Evolutionary conservation across 1,284 basidiomycete species (phyloP), one percentile per base, ranked within the genome.

Genomic region (Cryptococcus amylolentus): DNA sequence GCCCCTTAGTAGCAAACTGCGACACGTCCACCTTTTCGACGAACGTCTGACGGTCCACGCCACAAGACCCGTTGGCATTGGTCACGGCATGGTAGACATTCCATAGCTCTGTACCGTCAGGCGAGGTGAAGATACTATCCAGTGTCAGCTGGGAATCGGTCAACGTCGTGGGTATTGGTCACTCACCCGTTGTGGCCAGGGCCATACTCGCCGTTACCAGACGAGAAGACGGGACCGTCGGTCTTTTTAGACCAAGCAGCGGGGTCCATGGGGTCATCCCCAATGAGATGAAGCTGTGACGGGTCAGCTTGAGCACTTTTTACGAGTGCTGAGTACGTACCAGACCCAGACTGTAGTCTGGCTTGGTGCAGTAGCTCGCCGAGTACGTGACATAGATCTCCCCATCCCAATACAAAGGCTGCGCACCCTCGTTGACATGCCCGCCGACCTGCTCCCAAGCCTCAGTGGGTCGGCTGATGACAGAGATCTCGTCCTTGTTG

Each of bases 91-190:
- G 63, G 38, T 60, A 65, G 38, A 61, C 55, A 40, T 65, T 65
- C 63, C 63, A 65, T 7, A 62, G 43, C 43, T 65, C 61, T 7
- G 58, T 55, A 2, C 57, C 58, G 47, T 65, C 63, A 12, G 63
- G 63, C 14, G 58, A 61, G 23, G 45, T 35, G 51, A 65, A 65
- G 20, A 62, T 60, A 9, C 62, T 64, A 43, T 18, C 5, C 5
- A n/a, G 9, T 13, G 16, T 23, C 8, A 51, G 37, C 44, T 14
- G 26, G 28, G 31, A 10, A 14, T 35, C 31, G 39, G 5, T 6
- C 4, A n/a, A 28, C 7, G n/a, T 23, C 20, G 16, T 3, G 23
- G 14, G 26, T 13, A 10, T 23, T 13, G 9, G n/a, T 14, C 3
- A 41, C 58, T 40, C 35, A 60, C 61, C 56, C 61, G 28, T 63